Evolutionary conservation across 768 basidiomycete genomes (phyloP).

Genomic region (Gloeostereum incarnatum): DNA sequence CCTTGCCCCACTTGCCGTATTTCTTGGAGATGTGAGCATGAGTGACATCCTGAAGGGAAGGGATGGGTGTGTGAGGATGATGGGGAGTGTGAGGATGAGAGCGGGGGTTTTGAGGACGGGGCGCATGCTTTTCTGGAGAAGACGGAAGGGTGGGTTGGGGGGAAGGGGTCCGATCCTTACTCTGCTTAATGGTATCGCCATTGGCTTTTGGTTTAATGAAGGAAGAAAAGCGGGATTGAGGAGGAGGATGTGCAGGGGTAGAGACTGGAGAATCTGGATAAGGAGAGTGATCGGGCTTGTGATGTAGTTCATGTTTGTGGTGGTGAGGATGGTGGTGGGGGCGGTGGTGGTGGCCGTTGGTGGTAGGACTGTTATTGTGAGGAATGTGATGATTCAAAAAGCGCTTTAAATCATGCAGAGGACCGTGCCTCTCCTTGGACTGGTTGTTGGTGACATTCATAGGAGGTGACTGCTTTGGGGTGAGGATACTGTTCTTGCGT

Average conservation of each 20-base stretch:
- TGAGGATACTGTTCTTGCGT: too few relatives aligned
- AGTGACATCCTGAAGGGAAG: conserved; percentile 71
- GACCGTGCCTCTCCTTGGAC: too few relatives aligned
- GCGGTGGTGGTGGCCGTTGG: too few relatives aligned
- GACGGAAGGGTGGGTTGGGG: conserved; percentile 14
- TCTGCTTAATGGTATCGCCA: conserved; percentile 32
- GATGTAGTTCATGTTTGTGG: too few relatives aligned
- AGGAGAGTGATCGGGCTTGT: too few relatives aligned
- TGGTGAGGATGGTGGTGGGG: too few relatives aligned
- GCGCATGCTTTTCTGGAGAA: conserved; percentile 8
- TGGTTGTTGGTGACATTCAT: too few relatives aligned
- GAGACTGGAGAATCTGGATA: conserved; percentile 16
- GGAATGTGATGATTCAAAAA: conserved; percentile 91
- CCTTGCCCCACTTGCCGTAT: conserved; percentile 97
- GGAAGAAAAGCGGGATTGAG: conserved; percentile 17
- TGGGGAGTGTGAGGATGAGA: conserved; percentile 14
- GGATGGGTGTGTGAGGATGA: conserved; percentile 23
- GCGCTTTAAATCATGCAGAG: conserved; percentile 87
- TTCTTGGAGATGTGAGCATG: conserved; percentile 95
- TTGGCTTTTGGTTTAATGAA: too few relatives aligned
- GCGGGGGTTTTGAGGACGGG: conserved; percentile 12
- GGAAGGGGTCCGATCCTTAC: conserved; percentile 35
- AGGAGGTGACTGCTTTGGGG: too few relatives aligned
- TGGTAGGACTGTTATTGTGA: conserved; percentile 34
- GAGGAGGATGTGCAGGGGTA: conserved; percentile 15